Base-by-base conservation (phyloP, 148 eudicot species). In the Rhododendron ferrugineum region DNA sequence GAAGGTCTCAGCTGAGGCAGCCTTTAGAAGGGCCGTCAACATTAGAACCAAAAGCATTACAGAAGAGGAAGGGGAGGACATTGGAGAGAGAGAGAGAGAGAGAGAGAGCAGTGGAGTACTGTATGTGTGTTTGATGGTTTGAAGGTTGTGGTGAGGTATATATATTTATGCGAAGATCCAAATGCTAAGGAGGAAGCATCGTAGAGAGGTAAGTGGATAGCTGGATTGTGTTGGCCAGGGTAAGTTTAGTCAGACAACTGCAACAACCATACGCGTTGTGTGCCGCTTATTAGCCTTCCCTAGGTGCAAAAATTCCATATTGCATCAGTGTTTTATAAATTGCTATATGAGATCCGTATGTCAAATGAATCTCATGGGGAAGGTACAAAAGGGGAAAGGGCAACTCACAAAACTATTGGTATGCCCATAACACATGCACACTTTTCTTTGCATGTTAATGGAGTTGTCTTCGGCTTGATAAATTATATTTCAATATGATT, bases 1-100 rank as follows among this genome's bases (percentile, higher is more conserved):
- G 72, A 90, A 90, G 56, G 85, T 87, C 18, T 64, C 85, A 6
- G 85, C 85, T 2, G 28, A 80, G 23, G 75, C 68, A 16, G 56
- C 70, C 30, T 62, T n/a, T n/a, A 81, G 30, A 22, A 11, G 32
- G 18, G 85, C 54, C 76, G 77, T 77, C 4, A 83, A 23, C 5
- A 86, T 20, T 46, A 62, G 54, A 44, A 50, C 50, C 11, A 50
- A 18, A 22, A 13, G 37, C 73, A 44, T 3, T 18, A 18, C 42
- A 14, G 22, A 16, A 70, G 36, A 68, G 34, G 34, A 26, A 30
- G 11, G 36, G 75, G 37, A 68, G 34, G 79, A 26, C 56, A 22
- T 78, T 78, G 6, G 14, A n/a, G 40, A 18, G 22, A 15, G 62
- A 80, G 36, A 68, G 74, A 68, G 74, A 26, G 81, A 46, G 32